Conservation (phyloP, 208 protist species). For the Trichomonas tenax region DNA sequence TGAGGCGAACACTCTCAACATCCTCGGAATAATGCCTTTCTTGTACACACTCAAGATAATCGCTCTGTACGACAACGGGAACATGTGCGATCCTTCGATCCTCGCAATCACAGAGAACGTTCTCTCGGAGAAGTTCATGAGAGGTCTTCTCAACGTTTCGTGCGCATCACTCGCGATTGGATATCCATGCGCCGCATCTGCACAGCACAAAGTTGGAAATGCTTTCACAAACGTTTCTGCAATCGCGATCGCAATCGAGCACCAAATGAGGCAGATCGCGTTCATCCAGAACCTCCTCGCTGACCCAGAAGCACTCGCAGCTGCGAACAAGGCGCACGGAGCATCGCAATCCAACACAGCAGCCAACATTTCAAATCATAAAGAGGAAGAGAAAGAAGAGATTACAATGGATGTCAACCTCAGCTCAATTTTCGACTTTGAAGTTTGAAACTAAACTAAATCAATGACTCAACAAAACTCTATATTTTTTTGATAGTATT, state of each 20-base stretch:
- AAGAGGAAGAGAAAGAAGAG: neutral
- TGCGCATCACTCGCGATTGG: slow-evolving; percentile 76
- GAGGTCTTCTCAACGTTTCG: slow-evolving; percentile 69
- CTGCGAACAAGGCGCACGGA: neutral
- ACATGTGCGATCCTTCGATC: slow-evolving; percentile 69
- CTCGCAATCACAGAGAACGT: slow-evolving; percentile 76
- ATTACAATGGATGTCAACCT: neutral
- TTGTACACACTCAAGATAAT: slow-evolving; percentile 75
- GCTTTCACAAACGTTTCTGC: slow-evolving; percentile 89
- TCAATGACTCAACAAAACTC: no score
- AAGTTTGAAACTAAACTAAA: no score
- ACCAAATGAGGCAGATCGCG: slow-evolving; percentile 61
- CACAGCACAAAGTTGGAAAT: slow-evolving; percentile 78
- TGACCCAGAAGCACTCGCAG: slow-evolving; percentile 32
- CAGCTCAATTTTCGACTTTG: no score
- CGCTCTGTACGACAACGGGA: slow-evolving; percentile 81
- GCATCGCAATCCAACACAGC: neutral
- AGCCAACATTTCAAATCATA: neutral
- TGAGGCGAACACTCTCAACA: slow-evolving; percentile 82
- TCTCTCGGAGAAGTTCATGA: slow-evolving; percentile 61
- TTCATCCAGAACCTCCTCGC: slow-evolving; percentile 51
- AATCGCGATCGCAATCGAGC: no score
- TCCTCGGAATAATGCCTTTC: slow-evolving; percentile 96
- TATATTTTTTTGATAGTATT: no score
- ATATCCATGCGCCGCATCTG: slow-evolving; percentile 71